phyloP scores from a whole-genome alignment of 768 basidiomycete genomes.

The Tricholoma hemisulphureum region DNA sequence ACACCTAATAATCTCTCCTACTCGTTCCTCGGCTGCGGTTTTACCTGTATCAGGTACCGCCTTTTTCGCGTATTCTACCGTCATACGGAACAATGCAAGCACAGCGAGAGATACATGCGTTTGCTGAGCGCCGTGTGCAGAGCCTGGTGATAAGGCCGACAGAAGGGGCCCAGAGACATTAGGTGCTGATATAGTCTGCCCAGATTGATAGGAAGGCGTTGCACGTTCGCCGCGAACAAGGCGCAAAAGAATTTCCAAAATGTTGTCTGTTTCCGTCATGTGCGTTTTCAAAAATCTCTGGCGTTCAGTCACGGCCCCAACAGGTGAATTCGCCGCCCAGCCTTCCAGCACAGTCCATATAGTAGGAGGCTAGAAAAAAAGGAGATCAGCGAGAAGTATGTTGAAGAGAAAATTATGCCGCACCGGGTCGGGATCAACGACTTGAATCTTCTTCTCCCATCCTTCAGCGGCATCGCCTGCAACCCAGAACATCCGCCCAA shows the following conservation, averaged over 20 bases:
- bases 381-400: constrained; percentile 3
- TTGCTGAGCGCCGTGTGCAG: constrained; percentile 83
- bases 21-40: constrained; percentile 66
- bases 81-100: constrained; percentile 84
- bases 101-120: constrained; percentile 94
- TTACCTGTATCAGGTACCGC: constrained; percentile 67
- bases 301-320: constrained; percentile 72
- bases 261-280: constrained; percentile 81
- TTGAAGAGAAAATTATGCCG: constrained; percentile 27
- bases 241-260: constrained; percentile 89
- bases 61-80: constrained; percentile 77
- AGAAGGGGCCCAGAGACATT: constrained; percentile 67
- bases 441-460: constrained; percentile 92
- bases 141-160: constrained; percentile 67
- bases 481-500: constrained; percentile 86
- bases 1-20: constrained; percentile 88
- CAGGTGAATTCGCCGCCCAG: constrained; percentile 85
- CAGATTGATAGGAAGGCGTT: constrained; percentile 63
- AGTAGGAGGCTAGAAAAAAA: constrained; percentile 70
- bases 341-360: constrained; percentile 87
- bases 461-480: constrained; percentile 80
- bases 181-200: constrained; percentile 60
- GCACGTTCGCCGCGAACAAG: constrained; percentile 89
- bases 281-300: constrained; percentile 88
- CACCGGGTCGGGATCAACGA: constrained; percentile 94